Evolutionary conservation across 177 flowering plant genomes (phyloP), one percentile per base, ranked within the genome.

Genomic region (Telopea speciosissima): DNA sequence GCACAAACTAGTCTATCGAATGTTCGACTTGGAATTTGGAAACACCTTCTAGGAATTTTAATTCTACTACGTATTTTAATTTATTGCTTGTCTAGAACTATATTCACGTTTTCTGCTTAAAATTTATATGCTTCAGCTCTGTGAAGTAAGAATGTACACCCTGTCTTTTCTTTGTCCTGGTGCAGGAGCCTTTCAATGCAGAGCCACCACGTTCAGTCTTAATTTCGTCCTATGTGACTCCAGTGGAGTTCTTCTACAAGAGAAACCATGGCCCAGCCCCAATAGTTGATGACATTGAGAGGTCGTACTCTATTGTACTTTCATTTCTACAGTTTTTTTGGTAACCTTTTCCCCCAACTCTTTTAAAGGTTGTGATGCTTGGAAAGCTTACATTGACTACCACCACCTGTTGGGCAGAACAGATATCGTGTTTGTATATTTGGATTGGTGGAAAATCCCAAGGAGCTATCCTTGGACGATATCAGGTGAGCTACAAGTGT

Each of bases 201-300:
- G 99, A 95, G 85, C 98, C 99, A 3, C 96, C 83, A 11, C 96
- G 98, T 24, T 73, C 83, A 1, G 90, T 83, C 26, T 79, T 95
- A 82, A 23, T 86, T 70, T 71, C 83, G 11, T 92, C 98, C 56
- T 95, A 91, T 77, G 84, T 95, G 42, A 96, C 99, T 75, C 96
- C 99, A 24, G 90, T 89, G 67, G 97, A 91, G 79, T 83, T 88
- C 67, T 96, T 93, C 82, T 93, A 90, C 84, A 96, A 96, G 87
- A 87, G 99, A 79, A 96, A 91, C 73, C 99, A 96, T 83, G 99
- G 99, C 10, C 99, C 99, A 24, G 89, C 93, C 60, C 99, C 98
- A 1, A 52, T 90, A 11, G 92, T 91, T 64, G 97, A 96, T 74
- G 97, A 93, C 75, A 77, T 93, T n/a, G 87, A 91, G 67, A 90